phyloP scores from a whole-genome alignment of 352 stramenopile species.

The Peronospora destructor region DNA sequence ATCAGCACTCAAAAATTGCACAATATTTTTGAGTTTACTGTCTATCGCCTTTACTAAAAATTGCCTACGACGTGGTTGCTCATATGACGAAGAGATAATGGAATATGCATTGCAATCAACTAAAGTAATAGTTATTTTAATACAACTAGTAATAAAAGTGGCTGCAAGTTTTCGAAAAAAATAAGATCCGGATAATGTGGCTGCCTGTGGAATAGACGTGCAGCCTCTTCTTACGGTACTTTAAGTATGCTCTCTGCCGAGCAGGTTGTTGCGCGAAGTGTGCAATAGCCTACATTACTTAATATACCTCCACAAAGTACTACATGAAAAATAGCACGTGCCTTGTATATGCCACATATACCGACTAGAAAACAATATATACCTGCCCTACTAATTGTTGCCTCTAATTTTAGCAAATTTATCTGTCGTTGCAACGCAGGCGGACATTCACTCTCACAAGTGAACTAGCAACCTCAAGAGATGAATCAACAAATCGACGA shows the following conservation, averaged over 20 bases:
- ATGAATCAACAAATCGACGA: conserved; percentile 12
- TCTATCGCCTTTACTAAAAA: too few relatives aligned
- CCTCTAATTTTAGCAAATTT: conserved; percentile 3
- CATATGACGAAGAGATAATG: too few relatives aligned
- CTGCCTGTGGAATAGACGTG: too few relatives aligned
- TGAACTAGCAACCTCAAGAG: conserved; percentile 1
- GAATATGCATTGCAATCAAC: too few relatives aligned
- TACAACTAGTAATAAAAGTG: too few relatives aligned
- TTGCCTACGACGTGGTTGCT: too few relatives aligned
- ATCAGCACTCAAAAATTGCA: too few relatives aligned
- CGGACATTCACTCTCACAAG: conserved; percentile 6
- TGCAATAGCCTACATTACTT: background rate
- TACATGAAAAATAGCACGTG: too few relatives aligned
- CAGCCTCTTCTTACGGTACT: background rate
- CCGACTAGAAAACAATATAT: background rate
- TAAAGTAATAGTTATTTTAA: too few relatives aligned
- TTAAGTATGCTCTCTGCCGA: conserved; percentile 16
- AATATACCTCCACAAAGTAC: background rate
- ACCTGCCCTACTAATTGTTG: background rate
- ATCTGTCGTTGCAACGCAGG: conserved; percentile 1
- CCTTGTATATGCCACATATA: background rate
- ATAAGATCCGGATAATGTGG: too few relatives aligned
- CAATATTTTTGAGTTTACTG: too few relatives aligned
- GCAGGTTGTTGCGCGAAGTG: conserved; percentile 6
- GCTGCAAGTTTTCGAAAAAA: too few relatives aligned